Evolutionary conservation across 2,329 filamentous ascomycete species (phyloP), one percentile per base, ranked within the genome.

Genomic region (Fusarium sarcochroum): DNA sequence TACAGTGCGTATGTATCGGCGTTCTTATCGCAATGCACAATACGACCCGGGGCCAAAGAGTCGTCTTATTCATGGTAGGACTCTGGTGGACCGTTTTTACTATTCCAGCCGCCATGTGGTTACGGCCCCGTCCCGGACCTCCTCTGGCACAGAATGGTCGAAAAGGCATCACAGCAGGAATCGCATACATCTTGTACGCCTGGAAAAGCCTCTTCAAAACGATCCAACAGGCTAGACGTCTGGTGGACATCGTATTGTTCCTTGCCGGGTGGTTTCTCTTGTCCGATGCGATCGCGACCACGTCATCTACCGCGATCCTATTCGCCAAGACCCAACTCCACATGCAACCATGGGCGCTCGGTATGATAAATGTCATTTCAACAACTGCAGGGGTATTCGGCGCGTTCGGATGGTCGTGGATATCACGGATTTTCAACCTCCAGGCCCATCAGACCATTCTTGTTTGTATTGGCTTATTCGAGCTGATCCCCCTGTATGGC

Each of bases 71-170:
- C 78, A 81, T 94, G 58, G 90, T 98, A 53, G 96, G 96, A 34
- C 79, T 89, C 27, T 99, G 96, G 96, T 99, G 96, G 96, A 89
- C 94, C 44, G 61, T 92, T 34, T 98, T 99, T 77, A 97, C 93
- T 5, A 89, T 98, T 56, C 96, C 96, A 0, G 90, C 93, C 1
- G 93, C 93, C 3, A 80, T 97, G 72, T 98, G 94, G 91, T 85
- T 99, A 30, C 90, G 95, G 40, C 90, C 94, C 6, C 89, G 96
- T 51, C 96, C 96, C 2, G 96, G 96, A 0, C 96, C 96, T 27
- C 94, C 94, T 0, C 80, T 97, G 10, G 84, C 85, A 3, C 76
- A 80, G 23, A 73, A 78, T 14, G 79, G 75, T n/a, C 71, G 77
- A 27, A 78, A 72, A 38, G 82, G 83, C 6, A 68, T 75, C 17